Conservation (phyloP, 148 eudicot genomes). For the Vaccinium macrocarpon region DNA sequence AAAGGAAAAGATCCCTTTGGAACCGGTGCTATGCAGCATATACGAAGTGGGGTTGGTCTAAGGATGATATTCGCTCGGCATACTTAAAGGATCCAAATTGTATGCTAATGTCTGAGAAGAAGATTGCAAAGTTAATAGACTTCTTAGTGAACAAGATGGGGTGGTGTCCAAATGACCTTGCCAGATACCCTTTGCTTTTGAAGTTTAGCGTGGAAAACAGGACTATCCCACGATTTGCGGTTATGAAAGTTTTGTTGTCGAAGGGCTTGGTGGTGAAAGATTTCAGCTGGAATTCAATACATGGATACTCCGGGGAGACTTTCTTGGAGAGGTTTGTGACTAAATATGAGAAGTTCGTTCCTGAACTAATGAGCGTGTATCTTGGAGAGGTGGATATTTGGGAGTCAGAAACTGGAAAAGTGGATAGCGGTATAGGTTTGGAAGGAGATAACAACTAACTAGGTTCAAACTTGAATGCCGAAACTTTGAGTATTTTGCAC, state of each 20-base stretch:
- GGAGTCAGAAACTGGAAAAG: not conserved
- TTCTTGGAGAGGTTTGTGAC: conserved; percentile 2
- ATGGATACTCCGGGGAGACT: not conserved
- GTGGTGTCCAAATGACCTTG: not conserved
- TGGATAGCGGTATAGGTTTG: not conserved
- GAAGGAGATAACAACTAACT: not conserved
- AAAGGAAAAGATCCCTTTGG: not conserved
- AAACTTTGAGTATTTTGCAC: not conserved
- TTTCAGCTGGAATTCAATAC: not conserved
- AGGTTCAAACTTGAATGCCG: not conserved
- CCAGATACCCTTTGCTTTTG: not conserved
- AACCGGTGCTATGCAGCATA: not conserved
- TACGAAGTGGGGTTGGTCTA: not conserved
- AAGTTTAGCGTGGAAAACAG: not conserved
- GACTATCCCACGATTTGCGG: not conserved
- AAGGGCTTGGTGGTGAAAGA: not conserved
- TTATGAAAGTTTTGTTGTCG: not conserved
- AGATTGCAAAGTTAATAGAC: not conserved
- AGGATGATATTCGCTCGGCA: not conserved
- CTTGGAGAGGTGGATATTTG: not conserved
- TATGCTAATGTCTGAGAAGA: not conserved
- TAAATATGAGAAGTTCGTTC: not conserved
- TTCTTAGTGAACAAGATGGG: not conserved
- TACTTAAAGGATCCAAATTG: not conserved
- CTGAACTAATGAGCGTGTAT: conserved; percentile 1